Conservation (phyloP, 768 basidiomycete genomes). For the Glaciozyma martinii region DNA sequence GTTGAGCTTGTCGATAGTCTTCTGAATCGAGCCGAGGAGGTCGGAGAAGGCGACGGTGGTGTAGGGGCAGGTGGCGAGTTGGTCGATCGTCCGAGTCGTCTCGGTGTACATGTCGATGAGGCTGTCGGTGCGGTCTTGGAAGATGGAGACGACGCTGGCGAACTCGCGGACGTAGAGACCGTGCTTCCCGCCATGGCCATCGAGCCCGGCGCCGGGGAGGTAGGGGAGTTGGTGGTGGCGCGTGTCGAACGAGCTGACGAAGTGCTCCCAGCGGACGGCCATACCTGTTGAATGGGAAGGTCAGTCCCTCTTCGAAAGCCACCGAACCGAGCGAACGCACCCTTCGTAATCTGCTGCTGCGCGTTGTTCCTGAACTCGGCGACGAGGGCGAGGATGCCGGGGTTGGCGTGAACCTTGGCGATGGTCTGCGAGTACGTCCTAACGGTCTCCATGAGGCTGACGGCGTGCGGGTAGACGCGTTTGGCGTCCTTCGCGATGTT, state of each 20-base stretch:
- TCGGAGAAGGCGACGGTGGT: constrained; percentile 71
- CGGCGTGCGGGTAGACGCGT: constrained; percentile 94
- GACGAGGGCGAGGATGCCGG: constrained; percentile 85
- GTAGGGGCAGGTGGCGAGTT: constrained; percentile 78
- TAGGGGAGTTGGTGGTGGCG: constrained; percentile 36
- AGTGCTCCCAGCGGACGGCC: constrained; percentile 92
- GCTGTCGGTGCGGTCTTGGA: constrained; percentile 95
- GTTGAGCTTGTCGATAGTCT: constrained; percentile 88
- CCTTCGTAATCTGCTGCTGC: constrained; percentile 84
- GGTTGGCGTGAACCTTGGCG: constrained; percentile 74
- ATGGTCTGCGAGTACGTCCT: constrained; percentile 92
- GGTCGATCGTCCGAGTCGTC: constrained; percentile 72
- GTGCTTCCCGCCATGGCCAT: constrained; percentile 58
- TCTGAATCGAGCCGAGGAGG: constrained; percentile 68
- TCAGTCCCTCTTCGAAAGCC: not conserved
- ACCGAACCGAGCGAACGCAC: constrained; percentile 43
- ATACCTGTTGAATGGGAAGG: constrained; percentile 54
- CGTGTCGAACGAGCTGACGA: constrained; percentile 87
- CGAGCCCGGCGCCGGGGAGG: constrained; percentile 38
- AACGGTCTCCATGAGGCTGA: constrained; percentile 95
- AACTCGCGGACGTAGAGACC: constrained; percentile 92
- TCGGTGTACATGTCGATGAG: constrained; percentile 86
- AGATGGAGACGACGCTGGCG: constrained; percentile 78
- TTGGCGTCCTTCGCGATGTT: constrained; percentile 99
- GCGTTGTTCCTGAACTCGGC: constrained; percentile 89